Conservation (phyloP, 2,329 filamentous ascomycete genomes). For the Botrytis medusae region DNA sequence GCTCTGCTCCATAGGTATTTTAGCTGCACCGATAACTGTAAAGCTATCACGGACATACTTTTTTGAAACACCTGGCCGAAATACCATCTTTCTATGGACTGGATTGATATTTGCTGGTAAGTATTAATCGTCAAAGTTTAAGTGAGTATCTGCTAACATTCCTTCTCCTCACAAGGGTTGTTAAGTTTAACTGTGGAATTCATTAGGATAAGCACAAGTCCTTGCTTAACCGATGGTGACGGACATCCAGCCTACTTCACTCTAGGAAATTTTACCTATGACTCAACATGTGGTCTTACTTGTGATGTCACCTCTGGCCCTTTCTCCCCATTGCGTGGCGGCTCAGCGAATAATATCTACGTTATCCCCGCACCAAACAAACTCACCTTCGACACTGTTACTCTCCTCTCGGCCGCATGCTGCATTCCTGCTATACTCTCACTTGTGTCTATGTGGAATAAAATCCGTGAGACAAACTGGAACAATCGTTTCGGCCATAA, state of each 20-base stretch:
- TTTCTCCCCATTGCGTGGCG: constrained; percentile 54
- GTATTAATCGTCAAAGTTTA: constrained; percentile 25
- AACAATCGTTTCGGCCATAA: constrained; percentile 45
- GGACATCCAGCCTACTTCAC: constrained; percentile 43
- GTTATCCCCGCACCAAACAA: constrained; percentile 56
- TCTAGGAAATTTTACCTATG: constrained; percentile 47
- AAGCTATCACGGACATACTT: constrained; percentile 62
- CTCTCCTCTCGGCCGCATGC: constrained; percentile 61
- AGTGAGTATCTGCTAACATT: neutral
- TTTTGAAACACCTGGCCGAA: constrained; percentile 59
- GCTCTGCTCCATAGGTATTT: constrained; percentile 63
- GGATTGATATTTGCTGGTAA: constrained; percentile 58
- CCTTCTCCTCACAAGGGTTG: constrained; percentile 46
- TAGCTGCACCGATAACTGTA: constrained; percentile 63
- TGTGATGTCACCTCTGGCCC: constrained; percentile 51
- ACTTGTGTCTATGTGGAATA: constrained; percentile 61
- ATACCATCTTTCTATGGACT: constrained; percentile 67
- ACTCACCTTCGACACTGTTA: constrained; percentile 59
- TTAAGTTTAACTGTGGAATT: constrained; percentile 65
- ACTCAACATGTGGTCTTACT: constrained; percentile 46
- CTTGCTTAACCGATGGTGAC: constrained; percentile 46
- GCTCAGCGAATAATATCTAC: constrained; percentile 59
- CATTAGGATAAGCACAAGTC: constrained; percentile 50
- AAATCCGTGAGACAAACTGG: constrained; percentile 63
- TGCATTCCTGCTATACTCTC: constrained; percentile 65